Percentiles rank a stretch among this genome's conserved stretches.
Evolutionary conservation across 768 basidiomycete genomes (phyloP).

Genomic region (Dioszegia hungarica): DNA sequence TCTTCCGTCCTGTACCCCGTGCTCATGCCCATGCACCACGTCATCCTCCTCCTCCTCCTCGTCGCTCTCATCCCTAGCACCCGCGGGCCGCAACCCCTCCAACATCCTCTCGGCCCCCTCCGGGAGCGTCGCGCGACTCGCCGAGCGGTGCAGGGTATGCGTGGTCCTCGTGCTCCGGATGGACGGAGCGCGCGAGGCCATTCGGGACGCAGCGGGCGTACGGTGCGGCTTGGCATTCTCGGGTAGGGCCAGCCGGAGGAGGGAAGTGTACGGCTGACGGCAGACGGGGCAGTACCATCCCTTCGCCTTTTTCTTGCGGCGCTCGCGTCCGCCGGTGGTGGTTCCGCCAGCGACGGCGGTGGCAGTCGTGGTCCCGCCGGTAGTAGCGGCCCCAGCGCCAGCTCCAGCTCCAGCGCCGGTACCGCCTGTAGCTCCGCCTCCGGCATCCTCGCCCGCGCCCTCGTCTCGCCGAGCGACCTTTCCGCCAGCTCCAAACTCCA

Average conservation of each 20-base stretch:
- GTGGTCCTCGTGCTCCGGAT: constrained; percentile 13
- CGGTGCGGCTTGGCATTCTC: constrained; percentile 25
- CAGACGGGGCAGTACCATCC: constrained; percentile 98
- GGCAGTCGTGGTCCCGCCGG: constrained; percentile 12
- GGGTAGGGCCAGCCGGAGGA: constrained; percentile 66
- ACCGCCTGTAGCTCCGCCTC: constrained; percentile 36
- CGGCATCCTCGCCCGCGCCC: constrained; percentile 32
- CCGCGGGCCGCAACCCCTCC: constrained; percentile 33
- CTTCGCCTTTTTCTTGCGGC: constrained; percentile 84
- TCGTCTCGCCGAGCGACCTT: constrained; percentile 55
- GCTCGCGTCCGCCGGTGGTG: constrained; percentile 53
- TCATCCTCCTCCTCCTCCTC: constrained; percentile 33
- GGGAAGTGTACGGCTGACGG: constrained; percentile 86
- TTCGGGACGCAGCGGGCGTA: constrained; percentile 14
- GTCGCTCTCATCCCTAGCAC: constrained; percentile 15
- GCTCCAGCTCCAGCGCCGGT: constrained; percentile 3
- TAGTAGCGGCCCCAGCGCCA: background rate
- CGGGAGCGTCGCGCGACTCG: constrained; percentile 39
- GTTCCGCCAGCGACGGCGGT: constrained; percentile 44
- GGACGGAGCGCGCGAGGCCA: constrained; percentile 31
- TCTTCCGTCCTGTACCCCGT: constrained; percentile 2
- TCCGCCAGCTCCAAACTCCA: constrained; percentile 92
- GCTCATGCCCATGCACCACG: constrained; percentile 15
- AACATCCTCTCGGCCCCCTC: constrained; percentile 49
- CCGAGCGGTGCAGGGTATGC: background rate